Evolutionary conservation across 305 asterid species (phyloP).

Genomic region (Ilex paraguariensis): DNA sequence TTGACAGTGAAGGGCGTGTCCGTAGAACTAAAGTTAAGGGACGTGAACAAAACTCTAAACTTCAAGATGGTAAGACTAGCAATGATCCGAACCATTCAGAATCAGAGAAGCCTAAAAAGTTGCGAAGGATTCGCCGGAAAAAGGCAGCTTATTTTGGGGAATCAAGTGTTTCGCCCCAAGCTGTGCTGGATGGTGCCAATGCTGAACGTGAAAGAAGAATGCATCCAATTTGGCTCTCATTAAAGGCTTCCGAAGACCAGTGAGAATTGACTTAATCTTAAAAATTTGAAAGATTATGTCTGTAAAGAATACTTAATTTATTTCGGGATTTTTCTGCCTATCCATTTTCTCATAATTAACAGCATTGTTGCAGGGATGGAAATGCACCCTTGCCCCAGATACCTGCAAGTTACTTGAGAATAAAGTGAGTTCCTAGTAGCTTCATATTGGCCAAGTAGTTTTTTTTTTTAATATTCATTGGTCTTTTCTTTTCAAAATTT

Average conservation of each 20-base stretch:
- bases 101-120: slow-evolving; percentile 57
- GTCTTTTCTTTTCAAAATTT: not conserved
- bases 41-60: slow-evolving; percentile 47
- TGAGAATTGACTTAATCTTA: slow-evolving; percentile 27
- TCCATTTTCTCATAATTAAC: slow-evolving; percentile 13
- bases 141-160: slow-evolving; percentile 50
- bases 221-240: slow-evolving; percentile 85
- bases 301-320: slow-evolving; percentile 3
- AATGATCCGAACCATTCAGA: slow-evolving; percentile 44
- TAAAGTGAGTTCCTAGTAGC: slow-evolving; percentile 54
- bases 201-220: slow-evolving; percentile 45
- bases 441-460: slow-evolving; percentile 13
- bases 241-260: slow-evolving; percentile 68
- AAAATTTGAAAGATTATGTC: slow-evolving; percentile 4
- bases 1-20: slow-evolving; percentile 44
- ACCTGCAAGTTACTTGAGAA: slow-evolving; percentile 82
- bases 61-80: slow-evolving; percentile 44
- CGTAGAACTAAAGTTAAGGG: slow-evolving; percentile 58
- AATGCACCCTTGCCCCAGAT: slow-evolving; percentile 70
- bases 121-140: slow-evolving; percentile 55
- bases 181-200: slow-evolving; percentile 55
- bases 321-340: slow-evolving; percentile 9
- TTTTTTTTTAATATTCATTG: not conserved
- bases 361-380: slow-evolving; percentile 4
- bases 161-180: slow-evolving; percentile 34